These are phyloP conservation scores for Pestalotiopsis sp. DNA, from an alignment of 2,329 filamentous ascomycete genomes.

Conservation along the genomic window DNA sequence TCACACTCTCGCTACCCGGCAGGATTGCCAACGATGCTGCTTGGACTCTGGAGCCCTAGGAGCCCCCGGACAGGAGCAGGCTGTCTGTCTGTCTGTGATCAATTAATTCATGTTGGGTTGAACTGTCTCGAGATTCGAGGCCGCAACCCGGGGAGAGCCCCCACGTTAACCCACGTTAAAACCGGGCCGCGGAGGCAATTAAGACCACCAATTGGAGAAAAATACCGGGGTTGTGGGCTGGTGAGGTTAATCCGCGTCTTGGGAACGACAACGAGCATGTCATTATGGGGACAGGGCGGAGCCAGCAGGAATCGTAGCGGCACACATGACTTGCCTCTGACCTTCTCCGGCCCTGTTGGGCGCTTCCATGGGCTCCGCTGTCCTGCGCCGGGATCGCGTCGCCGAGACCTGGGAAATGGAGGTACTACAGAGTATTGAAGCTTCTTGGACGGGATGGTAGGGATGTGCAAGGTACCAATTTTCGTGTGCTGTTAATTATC, in stretches of 20 bases:
- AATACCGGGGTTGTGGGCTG: not conserved
- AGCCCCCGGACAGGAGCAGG: no score
- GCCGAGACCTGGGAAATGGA: not conserved
- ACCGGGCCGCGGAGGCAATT: conserved; percentile 8
- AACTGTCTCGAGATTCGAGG: not conserved
- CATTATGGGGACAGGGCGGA: conserved; percentile 6
- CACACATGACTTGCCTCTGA: not conserved
- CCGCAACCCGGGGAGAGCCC: not conserved
- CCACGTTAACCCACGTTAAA: conserved; percentile 9
- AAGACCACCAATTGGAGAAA: conserved; percentile 13
- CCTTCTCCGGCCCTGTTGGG: not conserved
- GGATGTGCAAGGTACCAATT: not conserved
- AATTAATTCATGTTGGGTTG: not conserved
- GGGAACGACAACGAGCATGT: conserved; percentile 3
- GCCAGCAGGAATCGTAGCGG: not conserved
- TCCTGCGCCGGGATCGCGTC: not conserved
- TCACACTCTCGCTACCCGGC: no score
- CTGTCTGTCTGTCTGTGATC: not conserved
- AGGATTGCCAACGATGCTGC: no score
- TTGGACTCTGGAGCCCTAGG: no score
- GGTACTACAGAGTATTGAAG: no score
- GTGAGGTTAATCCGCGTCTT: conserved; percentile 10
- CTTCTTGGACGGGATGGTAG: not conserved
- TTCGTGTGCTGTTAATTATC: no score
- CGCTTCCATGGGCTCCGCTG: not conserved